Evolutionary conservation across 176 grass and related monocot genomes (phyloP).

Genomic region (Oryza glumipatula): DNA sequence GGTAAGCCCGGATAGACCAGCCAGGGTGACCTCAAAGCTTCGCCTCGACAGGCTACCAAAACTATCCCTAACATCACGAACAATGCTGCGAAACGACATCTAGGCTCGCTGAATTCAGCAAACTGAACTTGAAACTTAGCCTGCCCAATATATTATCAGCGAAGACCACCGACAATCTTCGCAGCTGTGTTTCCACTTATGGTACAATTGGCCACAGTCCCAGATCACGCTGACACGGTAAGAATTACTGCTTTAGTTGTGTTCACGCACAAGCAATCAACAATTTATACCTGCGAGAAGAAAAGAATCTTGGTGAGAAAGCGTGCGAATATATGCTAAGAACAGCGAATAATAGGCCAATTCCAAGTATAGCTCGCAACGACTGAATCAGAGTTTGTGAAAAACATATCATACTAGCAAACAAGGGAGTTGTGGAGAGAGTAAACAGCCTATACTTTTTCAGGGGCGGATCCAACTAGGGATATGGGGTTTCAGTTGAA

Average conservation of each 20-base stretch:
- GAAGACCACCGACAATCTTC: slow-evolving; percentile 22
- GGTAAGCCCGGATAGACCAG: slow-evolving; percentile 62
- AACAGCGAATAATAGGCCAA: neutral
- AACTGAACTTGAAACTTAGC: slow-evolving; percentile 16
- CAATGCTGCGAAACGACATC: slow-evolving; percentile 95
- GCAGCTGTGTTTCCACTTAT: slow-evolving; percentile 8
- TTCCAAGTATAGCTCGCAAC: neutral
- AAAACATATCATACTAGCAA: neutral
- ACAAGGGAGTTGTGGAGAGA: neutral
- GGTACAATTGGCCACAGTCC: slow-evolving; percentile 15
- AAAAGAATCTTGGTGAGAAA: slow-evolving; percentile 43
- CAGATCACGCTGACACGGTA: slow-evolving; percentile 10
- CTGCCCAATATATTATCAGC: neutral
- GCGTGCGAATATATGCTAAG: slow-evolving; percentile 24
- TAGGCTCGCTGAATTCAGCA: neutral
- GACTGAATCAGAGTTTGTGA: neutral
- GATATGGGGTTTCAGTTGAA: too few species aligned
- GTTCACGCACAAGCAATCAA: slow-evolving; percentile 9
- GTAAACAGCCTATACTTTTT: neutral
- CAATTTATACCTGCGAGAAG: slow-evolving; percentile 40
- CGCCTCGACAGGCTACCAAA: slow-evolving; percentile 85
- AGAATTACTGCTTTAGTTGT: slow-evolving; percentile 4
- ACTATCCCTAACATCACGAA: slow-evolving; percentile 83
- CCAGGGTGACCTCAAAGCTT: slow-evolving; percentile 86
- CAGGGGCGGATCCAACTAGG: too few species aligned